Evolutionary conservation across 192 early-diverging fungal genomes (phyloP).

Genomic region (Mortierella claussenii): DNA sequence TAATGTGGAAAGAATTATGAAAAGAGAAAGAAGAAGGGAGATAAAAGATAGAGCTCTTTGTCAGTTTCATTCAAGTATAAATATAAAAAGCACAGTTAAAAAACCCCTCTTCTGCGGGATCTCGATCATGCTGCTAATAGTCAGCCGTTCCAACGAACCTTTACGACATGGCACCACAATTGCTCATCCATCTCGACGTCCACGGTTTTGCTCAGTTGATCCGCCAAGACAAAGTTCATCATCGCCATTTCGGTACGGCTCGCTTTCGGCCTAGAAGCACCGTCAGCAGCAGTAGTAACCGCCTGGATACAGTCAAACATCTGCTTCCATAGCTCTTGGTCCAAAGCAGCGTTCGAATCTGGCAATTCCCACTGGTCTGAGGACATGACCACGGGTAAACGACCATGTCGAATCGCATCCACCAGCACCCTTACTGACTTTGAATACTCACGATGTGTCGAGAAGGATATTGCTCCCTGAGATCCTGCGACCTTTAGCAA

Average conservation of each 20-base stretch:
- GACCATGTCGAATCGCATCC: slow-evolving; percentile 44
- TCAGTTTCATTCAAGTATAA: no score
- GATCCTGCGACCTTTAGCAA: slow-evolving; percentile 30
- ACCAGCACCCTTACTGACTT: slow-evolving; percentile 23
- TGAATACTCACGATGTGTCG: slow-evolving; percentile 2
- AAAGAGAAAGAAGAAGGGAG: no score
- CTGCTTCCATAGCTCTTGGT: slow-evolving; percentile 30
- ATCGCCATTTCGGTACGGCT: slow-evolving; percentile 17
- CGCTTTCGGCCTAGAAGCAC: no score
- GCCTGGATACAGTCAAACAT: slow-evolving; percentile 35
- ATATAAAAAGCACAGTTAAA: no score
- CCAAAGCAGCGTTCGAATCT: slow-evolving; percentile 24
- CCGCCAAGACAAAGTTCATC: slow-evolving; percentile 33
- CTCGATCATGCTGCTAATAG: neutral
- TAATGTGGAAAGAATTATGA: no score
- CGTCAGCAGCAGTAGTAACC: neutral
- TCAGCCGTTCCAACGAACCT: slow-evolving; percentile 2
- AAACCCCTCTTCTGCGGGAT: neutral
- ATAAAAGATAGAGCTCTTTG: no score
- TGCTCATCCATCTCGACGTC: slow-evolving; percentile 33
- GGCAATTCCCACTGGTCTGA: slow-evolving; percentile 48
- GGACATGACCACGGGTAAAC: slow-evolving; percentile 42
- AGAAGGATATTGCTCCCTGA: neutral
- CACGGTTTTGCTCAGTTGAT: slow-evolving; percentile 20
- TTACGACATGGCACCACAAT: slow-evolving; percentile 35